phyloP scores from a whole-genome alignment of 2,329 filamentous ascomycete species.

The Ophiocordyceps camponoti-saundersi region DNA sequence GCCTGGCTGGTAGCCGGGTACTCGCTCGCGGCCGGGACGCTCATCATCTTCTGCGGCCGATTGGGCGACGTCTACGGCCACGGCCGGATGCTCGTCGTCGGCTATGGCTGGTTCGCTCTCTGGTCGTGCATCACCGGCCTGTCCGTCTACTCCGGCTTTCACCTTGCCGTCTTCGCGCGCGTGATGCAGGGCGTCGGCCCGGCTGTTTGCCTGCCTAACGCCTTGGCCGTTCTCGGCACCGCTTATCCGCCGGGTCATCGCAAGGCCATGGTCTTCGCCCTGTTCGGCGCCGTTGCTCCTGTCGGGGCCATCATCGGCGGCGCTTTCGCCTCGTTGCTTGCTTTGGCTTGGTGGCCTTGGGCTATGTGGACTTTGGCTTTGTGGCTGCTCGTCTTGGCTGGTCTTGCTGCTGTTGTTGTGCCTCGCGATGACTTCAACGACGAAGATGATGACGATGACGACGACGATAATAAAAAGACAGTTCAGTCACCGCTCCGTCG shows the following conservation, averaged over 20 bases:
- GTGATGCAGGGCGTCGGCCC: slow-evolving; percentile 44
- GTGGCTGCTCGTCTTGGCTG: slow-evolving; percentile 15
- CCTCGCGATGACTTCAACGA: background rate
- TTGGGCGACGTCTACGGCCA: slow-evolving; percentile 42
- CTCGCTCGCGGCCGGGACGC: slow-evolving; percentile 35
- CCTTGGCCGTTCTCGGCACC: slow-evolving; percentile 41
- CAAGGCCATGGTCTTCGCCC: slow-evolving; percentile 42
- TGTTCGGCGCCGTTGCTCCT: slow-evolving; percentile 29
- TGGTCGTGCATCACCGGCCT: slow-evolving; percentile 33
- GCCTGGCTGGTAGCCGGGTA: slow-evolving; percentile 43
- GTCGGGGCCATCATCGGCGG: slow-evolving; percentile 26
- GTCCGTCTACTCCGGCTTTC: slow-evolving; percentile 18
- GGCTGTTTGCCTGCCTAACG: slow-evolving; percentile 46
- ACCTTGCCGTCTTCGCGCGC: slow-evolving; percentile 32
- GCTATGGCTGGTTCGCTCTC: slow-evolving; percentile 35
- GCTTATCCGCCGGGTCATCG: slow-evolving; percentile 37
- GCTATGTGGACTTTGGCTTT: slow-evolving; percentile 24
- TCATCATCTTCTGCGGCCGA: slow-evolving; percentile 38
- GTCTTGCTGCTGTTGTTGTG: slow-evolving; percentile 12
- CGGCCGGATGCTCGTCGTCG: slow-evolving; percentile 33
- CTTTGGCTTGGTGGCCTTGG: slow-evolving; percentile 29
- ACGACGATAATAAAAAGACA: background rate
- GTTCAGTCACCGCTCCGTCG: background rate
- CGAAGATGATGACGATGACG: background rate
- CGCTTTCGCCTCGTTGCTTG: slow-evolving; percentile 21